Percentiles rank a stretch among this genome's conserved stretches.
These are phyloP conservation scores for Tolypocladium sp. DNA, from an alignment of 2,329 filamentous ascomycete species.

Conservation along the genomic window DNA sequence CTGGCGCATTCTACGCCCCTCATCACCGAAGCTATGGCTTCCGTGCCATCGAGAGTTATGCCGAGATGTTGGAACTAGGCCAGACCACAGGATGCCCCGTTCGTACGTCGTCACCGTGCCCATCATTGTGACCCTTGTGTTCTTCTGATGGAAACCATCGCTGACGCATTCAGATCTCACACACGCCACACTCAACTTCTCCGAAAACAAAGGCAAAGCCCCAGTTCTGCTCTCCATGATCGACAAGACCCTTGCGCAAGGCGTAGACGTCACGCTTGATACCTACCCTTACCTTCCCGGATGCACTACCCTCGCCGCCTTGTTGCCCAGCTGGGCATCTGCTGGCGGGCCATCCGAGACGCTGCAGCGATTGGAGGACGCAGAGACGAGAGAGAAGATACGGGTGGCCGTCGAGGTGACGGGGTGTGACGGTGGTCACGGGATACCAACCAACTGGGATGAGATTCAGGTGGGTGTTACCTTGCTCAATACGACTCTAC, in stretches of 20 bases:
- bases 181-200: constrained; percentile 14
- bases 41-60: constrained; percentile 13
- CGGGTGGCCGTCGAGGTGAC: constrained; percentile 11
- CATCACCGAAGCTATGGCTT: constrained; percentile 15
- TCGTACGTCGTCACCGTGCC: constrained; percentile 5
- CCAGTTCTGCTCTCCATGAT: constrained; percentile 11
- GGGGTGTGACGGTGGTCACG: constrained; percentile 15
- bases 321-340: constrained; percentile 14
- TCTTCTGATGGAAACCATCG: neutral
- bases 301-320: constrained; percentile 12
- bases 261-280: constrained; percentile 13
- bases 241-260: constrained; percentile 7
- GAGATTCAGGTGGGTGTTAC: constrained; percentile 10
- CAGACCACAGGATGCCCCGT: constrained; percentile 13
- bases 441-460: constrained; percentile 16
- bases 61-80: constrained; percentile 13
- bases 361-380: constrained; percentile 8
- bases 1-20: constrained; percentile 13
- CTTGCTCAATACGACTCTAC: neutral
- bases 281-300: constrained; percentile 14
- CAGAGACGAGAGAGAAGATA: constrained; percentile 10
- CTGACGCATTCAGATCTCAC: constrained; percentile 10
- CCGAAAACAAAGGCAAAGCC: constrained; percentile 13
- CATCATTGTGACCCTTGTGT: too few relatives aligned
- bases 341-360: constrained; percentile 11